phyloP scores from a whole-genome alignment of 164 flowering plant genomes.

The Platanus orientalis region DNA sequence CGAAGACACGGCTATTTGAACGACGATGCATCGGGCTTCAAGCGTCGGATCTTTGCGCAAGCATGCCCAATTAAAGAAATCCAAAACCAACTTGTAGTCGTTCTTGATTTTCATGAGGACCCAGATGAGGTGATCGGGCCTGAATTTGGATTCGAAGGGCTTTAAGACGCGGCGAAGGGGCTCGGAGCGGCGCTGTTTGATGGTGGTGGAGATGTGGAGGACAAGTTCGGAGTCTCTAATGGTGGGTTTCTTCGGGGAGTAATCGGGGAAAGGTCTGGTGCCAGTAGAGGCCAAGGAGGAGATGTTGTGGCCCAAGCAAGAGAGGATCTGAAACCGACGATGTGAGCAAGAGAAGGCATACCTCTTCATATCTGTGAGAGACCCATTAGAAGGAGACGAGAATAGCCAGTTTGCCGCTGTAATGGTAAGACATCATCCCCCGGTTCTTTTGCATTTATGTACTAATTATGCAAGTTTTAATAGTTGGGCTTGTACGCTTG shows the following conservation, averaged over 20 bases:
- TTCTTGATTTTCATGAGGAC: slow-evolving; percentile 23
- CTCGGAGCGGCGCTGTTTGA: slow-evolving; percentile 31
- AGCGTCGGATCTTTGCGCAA: slow-evolving; percentile 14
- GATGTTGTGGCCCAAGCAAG: slow-evolving; percentile 3
- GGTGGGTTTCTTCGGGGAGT: slow-evolving; percentile 30
- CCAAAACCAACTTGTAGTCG: slow-evolving; percentile 17
- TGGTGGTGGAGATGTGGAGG: slow-evolving; percentile 24
- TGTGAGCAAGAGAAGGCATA: slow-evolving; percentile 5
- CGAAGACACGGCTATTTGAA: slow-evolving; percentile 21
- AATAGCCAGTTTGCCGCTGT: not conserved
- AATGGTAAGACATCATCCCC: too few relatives aligned
- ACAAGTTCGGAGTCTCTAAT: slow-evolving; percentile 26
- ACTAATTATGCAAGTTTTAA: too few relatives aligned
- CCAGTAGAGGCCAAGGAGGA: slow-evolving; percentile 1
- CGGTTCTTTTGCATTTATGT: too few relatives aligned
- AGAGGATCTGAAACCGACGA: not conserved
- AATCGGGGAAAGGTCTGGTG: slow-evolving; percentile 28
- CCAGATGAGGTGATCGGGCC: slow-evolving; percentile 23
- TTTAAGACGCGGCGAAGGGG: slow-evolving; percentile 22
- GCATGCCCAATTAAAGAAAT: slow-evolving; percentile 27
- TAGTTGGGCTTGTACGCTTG: too few relatives aligned
- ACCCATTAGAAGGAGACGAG: slow-evolving; percentile 3
- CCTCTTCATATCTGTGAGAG: slow-evolving; percentile 18
- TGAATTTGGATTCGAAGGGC: slow-evolving; percentile 24
- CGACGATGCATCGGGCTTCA: slow-evolving; percentile 26